Evolutionary conservation across 768 basidiomycete species (phyloP).

Genomic region (Mycena rosella): DNA sequence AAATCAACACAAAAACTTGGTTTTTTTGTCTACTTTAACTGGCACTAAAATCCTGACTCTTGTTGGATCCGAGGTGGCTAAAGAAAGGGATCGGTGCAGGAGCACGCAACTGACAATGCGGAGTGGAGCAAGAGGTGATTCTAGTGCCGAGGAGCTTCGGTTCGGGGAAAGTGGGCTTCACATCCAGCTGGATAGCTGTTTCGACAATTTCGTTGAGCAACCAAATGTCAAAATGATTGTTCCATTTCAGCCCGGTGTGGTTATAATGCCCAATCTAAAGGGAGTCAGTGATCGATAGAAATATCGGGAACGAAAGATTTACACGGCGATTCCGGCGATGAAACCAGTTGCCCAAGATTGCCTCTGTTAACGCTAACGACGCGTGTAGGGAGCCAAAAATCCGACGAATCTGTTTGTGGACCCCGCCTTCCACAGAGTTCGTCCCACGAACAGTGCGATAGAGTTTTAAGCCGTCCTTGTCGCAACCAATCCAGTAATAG

Average conservation of each 20-base stretch:
- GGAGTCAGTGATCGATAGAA: not conserved
- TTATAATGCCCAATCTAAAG: conserved; percentile 35
- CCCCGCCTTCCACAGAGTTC: conserved; percentile 19
- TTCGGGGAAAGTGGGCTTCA: conserved; percentile 26
- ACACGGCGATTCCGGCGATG: conserved; percentile 30
- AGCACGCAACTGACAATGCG: no score
- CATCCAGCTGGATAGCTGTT: conserved; percentile 16
- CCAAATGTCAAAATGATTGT: conserved; percentile 34
- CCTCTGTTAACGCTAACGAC: conserved; percentile 9
- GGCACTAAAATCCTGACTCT: no score
- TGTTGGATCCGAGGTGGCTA: no score
- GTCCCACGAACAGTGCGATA: conserved; percentile 19
- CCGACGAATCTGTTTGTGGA: conserved; percentile 19
- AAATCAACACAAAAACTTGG: no score
- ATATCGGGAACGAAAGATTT: not conserved
- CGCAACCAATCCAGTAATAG: conserved; percentile 10
- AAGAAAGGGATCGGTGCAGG: no score
- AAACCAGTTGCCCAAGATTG: conserved; percentile 22
- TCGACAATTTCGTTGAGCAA: conserved; percentile 35
- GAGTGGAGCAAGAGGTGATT: no score
- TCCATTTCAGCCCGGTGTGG: conserved; percentile 21
- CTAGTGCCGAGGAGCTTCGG: conserved; percentile 33
- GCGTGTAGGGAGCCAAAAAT: conserved; percentile 19
- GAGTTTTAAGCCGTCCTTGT: conserved; percentile 10
- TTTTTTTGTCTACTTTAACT: no score